Percentiles rank a stretch among this genome's conserved stretches.
These are phyloP conservation scores for Chaetoscypha palmicola DNA, from an alignment of 2,329 filamentous ascomycete genomes.

Conservation along the genomic window DNA sequence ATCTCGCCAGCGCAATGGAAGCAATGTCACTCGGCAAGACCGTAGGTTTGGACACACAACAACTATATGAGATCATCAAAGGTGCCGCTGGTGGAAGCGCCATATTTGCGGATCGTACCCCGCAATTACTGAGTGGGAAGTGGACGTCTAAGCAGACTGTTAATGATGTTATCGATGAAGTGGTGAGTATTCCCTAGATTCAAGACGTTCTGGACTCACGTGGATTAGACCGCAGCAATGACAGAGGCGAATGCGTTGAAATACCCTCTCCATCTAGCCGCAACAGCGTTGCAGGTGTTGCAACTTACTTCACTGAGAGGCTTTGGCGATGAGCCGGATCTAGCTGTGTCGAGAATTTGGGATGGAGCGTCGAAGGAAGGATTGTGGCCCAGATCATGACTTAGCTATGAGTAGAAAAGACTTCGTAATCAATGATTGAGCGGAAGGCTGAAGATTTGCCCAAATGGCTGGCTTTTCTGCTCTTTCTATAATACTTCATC, in stretches of 20 bases:
- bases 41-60: conserved; percentile 44
- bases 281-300: conserved; percentile 32
- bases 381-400: too few species aligned
- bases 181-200: conserved; percentile 18
- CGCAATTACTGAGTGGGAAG: conserved; percentile 33
- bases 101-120: conserved; percentile 34
- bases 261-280: conserved; percentile 33
- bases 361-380: conserved; percentile 27
- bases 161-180: conserved; percentile 33
- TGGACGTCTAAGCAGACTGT: conserved; percentile 32
- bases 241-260: conserved; percentile 26
- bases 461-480: too few species aligned
- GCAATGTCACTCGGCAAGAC: conserved; percentile 49
- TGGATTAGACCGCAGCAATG: conserved; percentile 27
- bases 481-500: too few species aligned
- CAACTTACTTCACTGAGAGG: conserved; percentile 31
- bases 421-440: too few species aligned
- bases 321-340: conserved; percentile 31
- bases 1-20: conserved; percentile 49
- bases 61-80: conserved; percentile 41
- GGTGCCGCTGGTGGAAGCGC: conserved; percentile 32
- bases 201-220: not conserved
- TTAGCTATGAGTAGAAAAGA: too few species aligned
- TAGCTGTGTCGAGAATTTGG: conserved; percentile 35
- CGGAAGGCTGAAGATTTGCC: too few species aligned